Evolutionary conservation across 2,329 filamentous ascomycete genomes (phyloP).

Genomic region (Rhynchosporium graminicola): DNA sequence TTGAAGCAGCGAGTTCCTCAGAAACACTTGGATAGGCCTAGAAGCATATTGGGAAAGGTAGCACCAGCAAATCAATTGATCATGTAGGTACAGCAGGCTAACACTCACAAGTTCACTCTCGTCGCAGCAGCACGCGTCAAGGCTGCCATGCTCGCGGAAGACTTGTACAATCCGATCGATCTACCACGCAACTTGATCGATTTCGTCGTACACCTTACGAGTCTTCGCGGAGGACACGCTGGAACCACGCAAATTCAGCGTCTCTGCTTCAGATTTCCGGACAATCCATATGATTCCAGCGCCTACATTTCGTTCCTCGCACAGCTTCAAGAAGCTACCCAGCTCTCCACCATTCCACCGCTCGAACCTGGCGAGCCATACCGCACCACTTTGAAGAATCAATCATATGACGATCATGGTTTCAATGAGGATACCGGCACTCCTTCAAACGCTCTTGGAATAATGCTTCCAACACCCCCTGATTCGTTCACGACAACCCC

Average conservation of each 20-base stretch:
- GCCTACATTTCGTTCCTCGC: conserved; percentile 23
- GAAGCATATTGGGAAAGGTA: not conserved
- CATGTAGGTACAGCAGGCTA: not conserved
- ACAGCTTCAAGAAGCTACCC: conserved; percentile 28
- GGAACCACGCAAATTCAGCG: conserved; percentile 1
- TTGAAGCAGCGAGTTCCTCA: not conserved
- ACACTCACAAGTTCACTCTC: not conserved
- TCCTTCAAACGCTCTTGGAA: not conserved
- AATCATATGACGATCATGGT: not conserved
- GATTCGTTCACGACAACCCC: not conserved
- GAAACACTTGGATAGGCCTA: not conserved
- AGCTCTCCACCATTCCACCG: conserved; percentile 27
- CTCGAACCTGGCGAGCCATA: conserved; percentile 2
- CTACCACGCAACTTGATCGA: conserved; percentile 1
- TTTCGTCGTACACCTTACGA: conserved; percentile 6
- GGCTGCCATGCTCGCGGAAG: conserved; percentile 2
- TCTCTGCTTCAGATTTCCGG: conserved; percentile 26
- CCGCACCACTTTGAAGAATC: not conserved
- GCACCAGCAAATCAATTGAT: not conserved
- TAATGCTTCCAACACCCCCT: not conserved
- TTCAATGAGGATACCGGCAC: not conserved
- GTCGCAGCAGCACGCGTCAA: conserved; percentile 3
- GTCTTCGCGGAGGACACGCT: conserved; percentile 13
- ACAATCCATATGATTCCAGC: not conserved
- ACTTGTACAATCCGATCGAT: not conserved